Evolutionary conservation across 768 basidiomycete genomes (phyloP).

Genomic region (Xerocomellus chrysenteron): DNA sequence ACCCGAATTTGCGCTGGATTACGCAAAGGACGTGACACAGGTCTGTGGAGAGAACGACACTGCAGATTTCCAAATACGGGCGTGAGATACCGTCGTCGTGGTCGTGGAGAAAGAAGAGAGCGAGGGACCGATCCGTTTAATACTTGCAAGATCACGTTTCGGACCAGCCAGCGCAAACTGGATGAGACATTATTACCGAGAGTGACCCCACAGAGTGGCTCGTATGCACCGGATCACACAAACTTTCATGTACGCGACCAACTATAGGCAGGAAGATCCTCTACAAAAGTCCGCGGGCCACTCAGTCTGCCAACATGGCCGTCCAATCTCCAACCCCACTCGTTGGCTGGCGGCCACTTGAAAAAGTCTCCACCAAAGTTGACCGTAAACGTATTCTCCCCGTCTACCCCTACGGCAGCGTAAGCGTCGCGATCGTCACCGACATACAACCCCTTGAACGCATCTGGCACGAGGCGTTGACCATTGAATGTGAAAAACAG

Average conservation of each 20-base stretch:
- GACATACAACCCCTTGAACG: constrained; percentile 51
- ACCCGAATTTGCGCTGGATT: constrained; percentile 8
- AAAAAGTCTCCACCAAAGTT: constrained; percentile 67
- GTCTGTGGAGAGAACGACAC: not conserved
- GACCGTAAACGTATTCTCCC: constrained; percentile 49
- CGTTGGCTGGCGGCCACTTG: constrained; percentile 62
- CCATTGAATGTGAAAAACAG: constrained; percentile 64
- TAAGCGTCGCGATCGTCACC: constrained; percentile 53
- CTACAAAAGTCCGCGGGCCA: constrained; percentile 20
- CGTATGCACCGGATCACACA: too few relatives aligned
- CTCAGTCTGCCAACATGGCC: constrained; percentile 54
- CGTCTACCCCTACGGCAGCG: constrained; percentile 52
- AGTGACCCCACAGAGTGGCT: too few relatives aligned
- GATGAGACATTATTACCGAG: too few relatives aligned
- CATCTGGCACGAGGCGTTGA: constrained; percentile 44
- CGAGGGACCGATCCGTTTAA: not conserved
- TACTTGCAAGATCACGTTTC: not conserved
- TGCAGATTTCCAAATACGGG: not conserved
- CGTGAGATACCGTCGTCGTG: too few relatives aligned
- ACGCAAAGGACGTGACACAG: constrained; percentile 12
- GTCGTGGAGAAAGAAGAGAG: too few relatives aligned
- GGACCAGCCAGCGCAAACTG: not conserved
- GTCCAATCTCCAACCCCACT: constrained; percentile 65
- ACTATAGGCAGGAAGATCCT: constrained; percentile 42
- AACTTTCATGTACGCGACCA: not conserved